A percentile compares a stretch with the other conserved stretches of the same genome.
Evolutionary conservation across 2,329 filamentous ascomycete genomes (phyloP).

Genomic region (Westerdykella ornata): DNA sequence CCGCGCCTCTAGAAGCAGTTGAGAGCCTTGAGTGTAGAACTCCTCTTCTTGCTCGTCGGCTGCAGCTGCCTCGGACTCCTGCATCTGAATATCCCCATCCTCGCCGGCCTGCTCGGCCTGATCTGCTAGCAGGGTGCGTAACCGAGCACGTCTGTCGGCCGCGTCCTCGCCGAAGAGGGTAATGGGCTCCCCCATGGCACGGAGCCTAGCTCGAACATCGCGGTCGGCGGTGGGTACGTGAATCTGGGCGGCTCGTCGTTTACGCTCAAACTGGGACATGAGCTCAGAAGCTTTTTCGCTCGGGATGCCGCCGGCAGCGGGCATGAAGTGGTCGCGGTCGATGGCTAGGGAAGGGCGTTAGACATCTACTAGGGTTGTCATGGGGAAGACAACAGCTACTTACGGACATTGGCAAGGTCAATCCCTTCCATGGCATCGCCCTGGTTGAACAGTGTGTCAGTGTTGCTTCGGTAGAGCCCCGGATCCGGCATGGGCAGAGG

Average conservation of each 20-base stretch:
- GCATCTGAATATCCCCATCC: conserved; percentile 48
- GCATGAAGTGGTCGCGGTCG: conserved; percentile 81
- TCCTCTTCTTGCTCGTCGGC: conserved; percentile 65
- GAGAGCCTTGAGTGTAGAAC: conserved; percentile 82
- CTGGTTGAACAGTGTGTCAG: conserved; percentile 25
- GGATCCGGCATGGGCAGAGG: background rate
- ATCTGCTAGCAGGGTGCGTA: conserved; percentile 72
- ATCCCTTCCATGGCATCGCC: conserved; percentile 52
- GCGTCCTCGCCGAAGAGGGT: conserved; percentile 91
- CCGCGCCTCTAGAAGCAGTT: conserved; percentile 67
- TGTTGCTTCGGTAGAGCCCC: background rate
- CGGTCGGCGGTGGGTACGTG: conserved; percentile 91
- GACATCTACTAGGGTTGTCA: background rate
- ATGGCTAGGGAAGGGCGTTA: conserved; percentile 38
- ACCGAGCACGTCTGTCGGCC: conserved; percentile 74
- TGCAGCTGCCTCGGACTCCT: conserved; percentile 49
- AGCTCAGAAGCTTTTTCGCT: conserved; percentile 80
- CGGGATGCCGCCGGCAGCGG: conserved; percentile 59
- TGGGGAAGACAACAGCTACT: conserved; percentile 28
- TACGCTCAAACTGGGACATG: conserved; percentile 81
- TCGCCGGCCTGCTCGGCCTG: conserved; percentile 59
- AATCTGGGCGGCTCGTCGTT: conserved; percentile 79
- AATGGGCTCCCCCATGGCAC: conserved; percentile 85
- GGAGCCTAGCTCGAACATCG: conserved; percentile 70
- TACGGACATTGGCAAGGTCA: conserved; percentile 58